Evolutionary conservation across 371 early-diverging fungal genomes (phyloP).

Genomic region (Lichtheimia hyalospora): DNA sequence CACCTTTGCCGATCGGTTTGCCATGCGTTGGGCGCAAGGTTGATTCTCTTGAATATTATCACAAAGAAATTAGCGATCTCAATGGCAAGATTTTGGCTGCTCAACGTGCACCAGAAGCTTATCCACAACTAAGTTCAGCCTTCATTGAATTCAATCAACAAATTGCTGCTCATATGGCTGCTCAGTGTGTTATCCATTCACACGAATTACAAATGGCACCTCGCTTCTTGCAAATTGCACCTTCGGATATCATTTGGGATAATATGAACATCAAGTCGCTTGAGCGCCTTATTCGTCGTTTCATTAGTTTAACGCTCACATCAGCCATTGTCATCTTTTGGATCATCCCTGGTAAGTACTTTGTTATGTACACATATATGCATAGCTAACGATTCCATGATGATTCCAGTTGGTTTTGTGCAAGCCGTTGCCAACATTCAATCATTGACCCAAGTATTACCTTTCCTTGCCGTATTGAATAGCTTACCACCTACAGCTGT

Average conservation of each 20-base stretch:
- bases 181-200: conserved; percentile 67
- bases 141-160: conserved; percentile 83
- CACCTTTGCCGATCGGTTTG: conserved; percentile 40
- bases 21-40: conserved; percentile 64
- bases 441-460: conserved; percentile 46
- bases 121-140: conserved; percentile 56
- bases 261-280: conserved; percentile 66
- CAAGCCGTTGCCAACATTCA: conserved; percentile 62
- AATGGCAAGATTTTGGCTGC: conserved; percentile 52
- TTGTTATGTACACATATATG: neutral
- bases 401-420: conserved; percentile 49
- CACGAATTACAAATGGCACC: conserved; percentile 68
- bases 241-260: conserved; percentile 82
- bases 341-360: conserved; percentile 56
- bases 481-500: conserved; percentile 33
- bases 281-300: conserved; percentile 55
- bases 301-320: conserved; percentile 45
- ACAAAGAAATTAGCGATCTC: conserved; percentile 48
- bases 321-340: conserved; percentile 67
- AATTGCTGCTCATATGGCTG: conserved; percentile 81
- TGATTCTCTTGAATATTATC: conserved; percentile 64
- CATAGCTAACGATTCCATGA: neutral
- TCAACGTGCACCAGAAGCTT: conserved; percentile 20
- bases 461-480: conserved; percentile 43
- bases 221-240: conserved; percentile 65